Conservation (phyloP, 2,329 filamentous ascomycete species). For the Hymenoscyphus albidus region DNA sequence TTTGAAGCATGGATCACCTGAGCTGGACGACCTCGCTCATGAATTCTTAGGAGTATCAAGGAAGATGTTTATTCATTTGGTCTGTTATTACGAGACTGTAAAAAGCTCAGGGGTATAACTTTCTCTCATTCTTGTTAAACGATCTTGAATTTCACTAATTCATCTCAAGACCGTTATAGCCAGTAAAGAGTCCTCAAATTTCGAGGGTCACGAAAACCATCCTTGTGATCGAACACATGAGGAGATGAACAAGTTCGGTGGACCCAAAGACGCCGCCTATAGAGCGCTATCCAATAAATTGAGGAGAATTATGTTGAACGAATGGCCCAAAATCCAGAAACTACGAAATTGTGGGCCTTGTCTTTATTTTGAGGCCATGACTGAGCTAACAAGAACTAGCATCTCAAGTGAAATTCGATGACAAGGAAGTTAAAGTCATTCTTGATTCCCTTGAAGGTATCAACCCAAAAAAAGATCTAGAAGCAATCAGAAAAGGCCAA, state of each 20-base stretch:
- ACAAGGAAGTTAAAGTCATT: not conserved
- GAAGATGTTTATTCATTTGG: slow-evolving; percentile 1
- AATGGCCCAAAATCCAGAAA: not conserved
- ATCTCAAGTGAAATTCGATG: slow-evolving; percentile 2
- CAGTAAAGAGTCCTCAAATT: slow-evolving; percentile 4
- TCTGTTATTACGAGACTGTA: slow-evolving; percentile 6
- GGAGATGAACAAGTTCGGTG: slow-evolving; percentile 7
- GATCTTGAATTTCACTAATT: not conserved
- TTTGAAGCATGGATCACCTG: slow-evolving; percentile 5
- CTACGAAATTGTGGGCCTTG: slow-evolving; percentile 1
- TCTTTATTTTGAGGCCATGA: not conserved
- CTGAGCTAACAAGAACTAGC: not conserved
- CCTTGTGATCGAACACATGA: slow-evolving; percentile 4
- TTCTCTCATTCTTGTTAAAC: not conserved
- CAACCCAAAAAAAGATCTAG: slow-evolving; percentile 7
- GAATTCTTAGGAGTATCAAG: slow-evolving; percentile 1
- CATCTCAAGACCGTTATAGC: not conserved
- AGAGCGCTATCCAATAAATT: not conserved
- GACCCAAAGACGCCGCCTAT: slow-evolving; percentile 3
- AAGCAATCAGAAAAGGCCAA: slow-evolving; percentile 5
- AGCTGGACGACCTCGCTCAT: slow-evolving; percentile 6
- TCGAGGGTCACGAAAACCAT: slow-evolving; percentile 2
- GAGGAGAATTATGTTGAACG: not conserved
- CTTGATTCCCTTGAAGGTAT: slow-evolving; percentile 5
- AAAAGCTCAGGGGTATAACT: not conserved